Evolutionary conservation across 2,329 filamentous ascomycete species (phyloP), one percentile per base, ranked within the genome.

Genomic region (Diplocarpon mali): DNA sequence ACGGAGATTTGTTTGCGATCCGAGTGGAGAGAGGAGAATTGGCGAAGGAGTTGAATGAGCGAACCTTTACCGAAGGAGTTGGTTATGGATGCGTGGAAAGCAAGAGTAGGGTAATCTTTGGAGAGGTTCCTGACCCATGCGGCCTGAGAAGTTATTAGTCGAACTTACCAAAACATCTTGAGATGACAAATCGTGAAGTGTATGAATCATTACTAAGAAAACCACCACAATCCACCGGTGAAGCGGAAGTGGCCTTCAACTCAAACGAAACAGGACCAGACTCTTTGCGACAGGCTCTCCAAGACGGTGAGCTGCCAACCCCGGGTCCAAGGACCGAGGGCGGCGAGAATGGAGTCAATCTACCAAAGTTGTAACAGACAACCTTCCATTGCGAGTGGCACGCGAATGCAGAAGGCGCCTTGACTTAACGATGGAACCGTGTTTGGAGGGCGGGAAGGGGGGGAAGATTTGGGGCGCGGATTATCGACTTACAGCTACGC

Each of bases 181-280:
- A 24, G 7, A 4, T 32, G 4, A 12, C 10, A 12, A 14, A 32
- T 5, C 10, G 35, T 46, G 38, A 24, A 10, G 78, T 89, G 83
- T 98, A 76, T 90, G 89, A 83, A 83, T 85, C 85, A 83, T 86
- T 83, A 96, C 92, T 98, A 98, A 94, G 92, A 96, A 85, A 73
- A 76, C 76, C 77, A 78, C 83, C 80, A 89, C 69, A 68, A 67
- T 68, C 69, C 66, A 69, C 73, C 73, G 67, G 64, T 63, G 64
- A 65, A 70, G 75, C 68, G 73, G 76, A 76, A 78, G 76, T 76
- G 79, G 78, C 72, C 72, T 83, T 96, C 92, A 95, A 96, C 92
- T 96, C 90, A 87, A 83, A 86, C 80, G 81, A 84, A 83, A 82
- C 86, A 92, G 73, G 68, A 75, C 73, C 74, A 56, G 53, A 56